Percentiles rank a stretch among this genome's conserved stretches.
Conservation (phyloP, 2,329 filamentous ascomycete genomes). For the Magnaporthiopsis rhizophila region DNA sequence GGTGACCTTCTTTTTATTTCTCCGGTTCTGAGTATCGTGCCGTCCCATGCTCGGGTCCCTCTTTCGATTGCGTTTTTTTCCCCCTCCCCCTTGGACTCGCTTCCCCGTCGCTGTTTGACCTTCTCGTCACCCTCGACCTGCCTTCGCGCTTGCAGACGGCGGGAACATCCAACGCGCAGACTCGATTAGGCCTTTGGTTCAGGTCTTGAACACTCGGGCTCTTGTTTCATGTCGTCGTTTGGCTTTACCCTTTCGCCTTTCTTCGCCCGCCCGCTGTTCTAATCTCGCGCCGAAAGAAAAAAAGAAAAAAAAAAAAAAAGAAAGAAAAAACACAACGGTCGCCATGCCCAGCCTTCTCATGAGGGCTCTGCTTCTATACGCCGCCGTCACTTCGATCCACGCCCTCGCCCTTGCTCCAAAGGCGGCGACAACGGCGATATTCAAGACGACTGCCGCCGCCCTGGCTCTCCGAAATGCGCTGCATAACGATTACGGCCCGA, state of each 20-base stretch:
- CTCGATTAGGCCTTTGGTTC: neutral
- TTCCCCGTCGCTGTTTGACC: neutral
- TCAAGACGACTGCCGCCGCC: constrained; percentile 24
- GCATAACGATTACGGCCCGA: constrained; percentile 27
- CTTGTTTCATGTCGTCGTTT: neutral
- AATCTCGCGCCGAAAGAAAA: neutral
- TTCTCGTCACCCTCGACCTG: neutral
- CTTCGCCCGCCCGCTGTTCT: neutral
- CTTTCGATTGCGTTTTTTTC: neutral
- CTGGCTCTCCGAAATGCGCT: constrained; percentile 17
- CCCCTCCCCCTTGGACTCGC: neutral
- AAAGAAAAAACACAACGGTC: neutral
- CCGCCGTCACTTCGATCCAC: neutral
- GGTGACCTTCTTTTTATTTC: neutral
- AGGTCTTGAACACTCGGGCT: neutral
- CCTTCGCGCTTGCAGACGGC: neutral
- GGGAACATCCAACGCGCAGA: neutral
- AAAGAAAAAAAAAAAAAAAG: neutral
- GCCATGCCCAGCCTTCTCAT: neutral
- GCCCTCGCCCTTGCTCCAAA: neutral
- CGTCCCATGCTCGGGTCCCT: neutral
- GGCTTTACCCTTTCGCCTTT: neutral
- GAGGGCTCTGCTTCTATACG: neutral
- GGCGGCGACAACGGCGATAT: constrained; percentile 24
- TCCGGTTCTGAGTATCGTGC: neutral